Conservation (phyloP, 2,329 filamentous ascomycete genomes). For the Aspergillus udagawae region DNA sequence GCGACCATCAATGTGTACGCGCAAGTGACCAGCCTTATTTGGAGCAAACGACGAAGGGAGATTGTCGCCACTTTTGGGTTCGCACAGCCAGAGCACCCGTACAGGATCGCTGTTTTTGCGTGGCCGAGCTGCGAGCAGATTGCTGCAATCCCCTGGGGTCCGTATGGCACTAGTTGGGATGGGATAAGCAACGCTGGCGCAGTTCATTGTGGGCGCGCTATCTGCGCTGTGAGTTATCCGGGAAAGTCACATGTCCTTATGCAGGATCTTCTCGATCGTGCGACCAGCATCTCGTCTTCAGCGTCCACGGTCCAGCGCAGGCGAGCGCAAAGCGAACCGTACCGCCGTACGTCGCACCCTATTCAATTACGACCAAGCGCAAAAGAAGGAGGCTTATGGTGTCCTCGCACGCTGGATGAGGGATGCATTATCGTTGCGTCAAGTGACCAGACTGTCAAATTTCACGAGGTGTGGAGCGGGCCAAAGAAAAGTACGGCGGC, state of each 20-base stretch:
- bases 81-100: slow-evolving; percentile 81
- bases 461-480: slow-evolving; percentile 89
- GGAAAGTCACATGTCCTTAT: slow-evolving; percentile 49
- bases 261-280: slow-evolving; percentile 6
- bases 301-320: slow-evolving; percentile 7
- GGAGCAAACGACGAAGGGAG: slow-evolving; percentile 79
- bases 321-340: slow-evolving; percentile 1
- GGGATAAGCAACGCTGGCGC: slow-evolving; percentile 19
- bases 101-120: slow-evolving; percentile 85
- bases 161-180: slow-evolving; percentile 41
- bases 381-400: slow-evolving; percentile 53
- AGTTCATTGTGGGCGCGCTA: slow-evolving; percentile 50
- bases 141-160: slow-evolving; percentile 78
- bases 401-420: slow-evolving; percentile 59
- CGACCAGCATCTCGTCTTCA: slow-evolving; percentile 10
- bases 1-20: slow-evolving; percentile 89
- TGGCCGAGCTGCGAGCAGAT: slow-evolving; percentile 91
- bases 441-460: slow-evolving; percentile 88
- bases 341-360: slow-evolving; percentile 14
- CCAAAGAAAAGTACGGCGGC: slow-evolving; percentile 52
- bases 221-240: slow-evolving; percentile 86
- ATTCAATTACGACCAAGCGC: slow-evolving; percentile 27
- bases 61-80: slow-evolving; percentile 94
- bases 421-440: slow-evolving; percentile 88
- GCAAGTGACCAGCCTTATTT: slow-evolving; percentile 89